Conservation (phyloP, 1,139 yeast species). For the Scheffersomyces illinoinensis region DNA sequence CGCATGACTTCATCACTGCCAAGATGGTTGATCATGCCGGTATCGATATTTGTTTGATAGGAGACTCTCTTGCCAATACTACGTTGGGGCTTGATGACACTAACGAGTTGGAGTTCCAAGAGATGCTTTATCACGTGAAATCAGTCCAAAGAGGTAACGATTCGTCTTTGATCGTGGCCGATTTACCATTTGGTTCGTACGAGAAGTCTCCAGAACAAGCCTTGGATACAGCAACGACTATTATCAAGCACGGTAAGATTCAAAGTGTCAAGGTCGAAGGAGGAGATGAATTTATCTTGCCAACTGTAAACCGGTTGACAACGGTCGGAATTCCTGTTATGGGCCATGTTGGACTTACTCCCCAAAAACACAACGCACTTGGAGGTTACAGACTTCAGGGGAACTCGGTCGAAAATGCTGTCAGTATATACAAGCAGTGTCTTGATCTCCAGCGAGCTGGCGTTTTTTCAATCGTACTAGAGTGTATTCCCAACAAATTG, state of each 20-base stretch:
- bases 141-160: slow-evolving; percentile 75
- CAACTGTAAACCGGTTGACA: slow-evolving; percentile 49
- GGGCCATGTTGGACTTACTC: slow-evolving; percentile 92
- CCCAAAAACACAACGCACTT: slow-evolving; percentile 75
- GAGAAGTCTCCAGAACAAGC: slow-evolving; percentile 71
- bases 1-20: slow-evolving; percentile 84
- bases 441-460: slow-evolving; percentile 73
- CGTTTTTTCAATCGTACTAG: slow-evolving; percentile 72
- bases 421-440: slow-evolving; percentile 67
- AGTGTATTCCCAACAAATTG: slow-evolving; percentile 82
- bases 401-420: slow-evolving; percentile 53
- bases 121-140: slow-evolving; percentile 71
- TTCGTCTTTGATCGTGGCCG: slow-evolving; percentile 74
- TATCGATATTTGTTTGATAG: slow-evolving; percentile 74
- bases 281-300: slow-evolving; percentile 55
- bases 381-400: slow-evolving; percentile 95
- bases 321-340: slow-evolving; percentile 82
- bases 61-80: slow-evolving; percentile 94
- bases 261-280: slow-evolving; percentile 92
- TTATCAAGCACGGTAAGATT: slow-evolving; percentile 65
- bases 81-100: slow-evolving; percentile 82
- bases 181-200: slow-evolving; percentile 85
- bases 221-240: slow-evolving; percentile 55
- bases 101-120: slow-evolving; percentile 72
- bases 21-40: slow-evolving; percentile 68